These are phyloP conservation scores for Fagopyrum esculentum DNA, from an alignment of 148 eudicot genomes.

Conservation along the genomic window DNA sequence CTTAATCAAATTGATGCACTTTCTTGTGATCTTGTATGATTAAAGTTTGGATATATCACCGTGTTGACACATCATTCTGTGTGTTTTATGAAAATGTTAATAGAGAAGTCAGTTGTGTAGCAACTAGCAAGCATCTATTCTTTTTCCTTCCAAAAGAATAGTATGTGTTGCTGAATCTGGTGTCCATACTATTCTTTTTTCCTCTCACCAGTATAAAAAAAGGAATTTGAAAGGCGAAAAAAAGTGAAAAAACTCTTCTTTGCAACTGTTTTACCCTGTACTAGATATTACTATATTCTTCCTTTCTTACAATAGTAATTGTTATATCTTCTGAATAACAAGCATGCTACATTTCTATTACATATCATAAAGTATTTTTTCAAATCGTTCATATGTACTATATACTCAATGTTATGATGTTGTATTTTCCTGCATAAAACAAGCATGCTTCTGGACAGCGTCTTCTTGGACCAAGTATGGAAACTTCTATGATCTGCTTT, in stretches of 20 bases:
- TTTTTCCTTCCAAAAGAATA: neutral
- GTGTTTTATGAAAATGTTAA: neutral
- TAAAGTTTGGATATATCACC: neutral
- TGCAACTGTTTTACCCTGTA: neutral
- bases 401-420: neutral
- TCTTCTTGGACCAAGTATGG: neutral
- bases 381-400: neutral
- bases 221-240: neutral
- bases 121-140: neutral
- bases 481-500: neutral
- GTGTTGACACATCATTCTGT: neutral
- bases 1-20: neutral
- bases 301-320: neutral
- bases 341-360: neutral
- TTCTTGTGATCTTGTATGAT: slow-evolving; percentile 1
- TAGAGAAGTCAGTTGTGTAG: neutral
- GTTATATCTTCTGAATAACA: neutral
- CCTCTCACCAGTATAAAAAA: neutral
- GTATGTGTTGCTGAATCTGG: neutral
- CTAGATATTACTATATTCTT: neutral
- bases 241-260: neutral
- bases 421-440: neutral
- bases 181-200: neutral
- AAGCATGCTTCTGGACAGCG: neutral
- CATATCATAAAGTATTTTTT: neutral